These are phyloP conservation scores for Coemansia erecta DNA, from an alignment of 192 early-diverging fungal genomes.

Conservation along the genomic window DNA sequence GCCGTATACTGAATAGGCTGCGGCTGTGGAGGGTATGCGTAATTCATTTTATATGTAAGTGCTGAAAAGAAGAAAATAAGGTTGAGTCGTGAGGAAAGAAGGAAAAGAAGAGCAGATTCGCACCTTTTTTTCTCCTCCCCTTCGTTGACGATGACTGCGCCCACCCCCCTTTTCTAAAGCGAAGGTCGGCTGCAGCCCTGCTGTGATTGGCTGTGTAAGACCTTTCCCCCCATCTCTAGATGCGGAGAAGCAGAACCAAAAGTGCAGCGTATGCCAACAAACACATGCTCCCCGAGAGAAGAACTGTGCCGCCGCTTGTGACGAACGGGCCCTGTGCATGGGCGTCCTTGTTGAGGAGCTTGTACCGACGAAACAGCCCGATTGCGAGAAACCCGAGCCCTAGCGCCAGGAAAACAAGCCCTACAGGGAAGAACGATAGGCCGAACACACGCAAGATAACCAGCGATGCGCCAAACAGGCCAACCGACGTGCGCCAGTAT, in stretches of 20 bases:
- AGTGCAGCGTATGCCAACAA: conserved; percentile 36
- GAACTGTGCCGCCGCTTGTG: conserved; percentile 36
- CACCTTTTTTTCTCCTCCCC: background rate
- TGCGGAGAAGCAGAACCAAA: conserved; percentile 35
- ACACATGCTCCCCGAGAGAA: conserved; percentile 41
- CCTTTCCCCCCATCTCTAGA: conserved; percentile 10
- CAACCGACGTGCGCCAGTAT: conserved; percentile 52
- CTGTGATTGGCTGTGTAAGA: background rate
- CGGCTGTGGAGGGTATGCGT: conserved; percentile 25
- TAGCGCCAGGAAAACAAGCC: conserved; percentile 49
- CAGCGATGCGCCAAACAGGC: conserved; percentile 47
- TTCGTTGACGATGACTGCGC: background rate
- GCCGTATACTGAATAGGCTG: conserved; percentile 4
- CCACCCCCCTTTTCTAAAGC: background rate
- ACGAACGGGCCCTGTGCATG: conserved; percentile 41
- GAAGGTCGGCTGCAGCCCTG: background rate
- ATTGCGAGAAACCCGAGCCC: conserved; percentile 46
- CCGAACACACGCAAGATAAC: conserved; percentile 50
- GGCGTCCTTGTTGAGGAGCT: conserved; percentile 25
- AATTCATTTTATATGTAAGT: conserved; percentile 1
- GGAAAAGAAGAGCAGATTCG: background rate
- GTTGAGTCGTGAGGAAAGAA: background rate
- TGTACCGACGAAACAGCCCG: conserved; percentile 35
- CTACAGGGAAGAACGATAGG: conserved; percentile 41
- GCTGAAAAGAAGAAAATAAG: background rate